Evolutionary conservation across 108 stramenopile genomes (phyloP), one percentile per base, ranked within the genome.

Genomic region (Seminavis robusta): DNA sequence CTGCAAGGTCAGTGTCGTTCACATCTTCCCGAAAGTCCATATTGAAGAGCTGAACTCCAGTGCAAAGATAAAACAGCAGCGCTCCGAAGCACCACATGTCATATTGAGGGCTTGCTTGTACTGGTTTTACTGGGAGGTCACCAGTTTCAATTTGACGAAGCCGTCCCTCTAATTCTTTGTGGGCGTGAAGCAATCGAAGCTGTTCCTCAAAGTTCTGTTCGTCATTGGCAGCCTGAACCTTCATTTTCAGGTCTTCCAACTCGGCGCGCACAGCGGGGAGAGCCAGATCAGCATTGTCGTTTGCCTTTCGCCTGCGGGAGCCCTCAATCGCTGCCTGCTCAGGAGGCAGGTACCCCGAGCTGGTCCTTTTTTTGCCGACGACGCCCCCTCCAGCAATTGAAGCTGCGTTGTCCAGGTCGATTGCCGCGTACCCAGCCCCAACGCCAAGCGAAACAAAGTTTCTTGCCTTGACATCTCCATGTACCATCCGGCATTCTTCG

Each of bases 11-110:
- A 11, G 49, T 36, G 13, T 59, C 49, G 28, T 60, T 47, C 0
- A 60, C 47, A 17, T 60, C 47, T 24, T 60, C 59, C 16, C 38
- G 40, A 27, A 33, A 29, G 33, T 67, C 49, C 13, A 51, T 37
- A 34, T 67, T 59, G 33, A 67, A 67, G 8, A 67, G 51, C 31
- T 48, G 34, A 25, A 31, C 36, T n/a, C 66, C 66, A 0, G 66
- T 59, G 26, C 32, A 59, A 0, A 67, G 41, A 44, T 32, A 31
- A 42, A 51, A 67, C 39, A 67, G 23, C 33, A 67, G 30, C 0
- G 27, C 47, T 26, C 66, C 66, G 25, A 67, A 60, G 20, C 59
- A 51, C 66, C 66, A 67, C 50, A 67, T 67, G 27, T 67, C 66
- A 31, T 59, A 61, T 24, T 29, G 29, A 11, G 36, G 23, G 31